A percentile compares a stretch with the other conserved stretches of the same genome.
These are phyloP conservation scores for Cantharellus anzutake DNA, from an alignment of 768 basidiomycete species.

Conservation along the genomic window DNA sequence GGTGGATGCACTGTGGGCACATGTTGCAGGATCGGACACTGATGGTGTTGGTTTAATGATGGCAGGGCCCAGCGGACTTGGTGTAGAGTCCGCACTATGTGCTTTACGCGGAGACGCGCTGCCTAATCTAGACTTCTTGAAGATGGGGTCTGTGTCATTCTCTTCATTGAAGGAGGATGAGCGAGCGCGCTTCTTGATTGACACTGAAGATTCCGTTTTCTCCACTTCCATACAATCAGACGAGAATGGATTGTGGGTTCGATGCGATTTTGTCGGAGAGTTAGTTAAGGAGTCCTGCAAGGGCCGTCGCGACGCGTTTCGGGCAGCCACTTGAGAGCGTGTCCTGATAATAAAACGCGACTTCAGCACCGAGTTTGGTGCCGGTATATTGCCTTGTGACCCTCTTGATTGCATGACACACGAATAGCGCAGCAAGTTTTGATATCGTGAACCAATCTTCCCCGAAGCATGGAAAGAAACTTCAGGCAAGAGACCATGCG, in stretches of 20 bases:
- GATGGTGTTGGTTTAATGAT: no score
- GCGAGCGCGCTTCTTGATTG: neutral
- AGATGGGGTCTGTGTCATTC: neutral
- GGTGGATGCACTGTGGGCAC: neutral
- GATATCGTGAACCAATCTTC: no score
- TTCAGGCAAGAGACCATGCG: no score
- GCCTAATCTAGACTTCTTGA: neutral
- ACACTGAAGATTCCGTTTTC: neutral
- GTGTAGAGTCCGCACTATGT: neutral
- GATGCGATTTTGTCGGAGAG: neutral
- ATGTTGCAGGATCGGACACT: no score
- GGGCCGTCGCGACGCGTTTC: neutral
- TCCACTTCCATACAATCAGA: neutral
- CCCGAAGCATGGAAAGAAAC: no score
- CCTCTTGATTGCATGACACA: no score
- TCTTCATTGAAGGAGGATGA: neutral
- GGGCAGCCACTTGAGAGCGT: neutral
- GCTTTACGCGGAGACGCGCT: neutral
- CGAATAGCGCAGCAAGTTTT: no score
- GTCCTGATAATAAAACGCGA: neutral
- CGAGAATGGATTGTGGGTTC: no score
- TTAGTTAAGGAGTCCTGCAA: neutral
- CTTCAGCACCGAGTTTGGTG: neutral
- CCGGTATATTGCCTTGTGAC: neutral
- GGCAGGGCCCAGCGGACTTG: no score